These are phyloP conservation scores for Arbutus unedo DNA, from an alignment of 148 eudicot genomes.

Conservation along the genomic window DNA sequence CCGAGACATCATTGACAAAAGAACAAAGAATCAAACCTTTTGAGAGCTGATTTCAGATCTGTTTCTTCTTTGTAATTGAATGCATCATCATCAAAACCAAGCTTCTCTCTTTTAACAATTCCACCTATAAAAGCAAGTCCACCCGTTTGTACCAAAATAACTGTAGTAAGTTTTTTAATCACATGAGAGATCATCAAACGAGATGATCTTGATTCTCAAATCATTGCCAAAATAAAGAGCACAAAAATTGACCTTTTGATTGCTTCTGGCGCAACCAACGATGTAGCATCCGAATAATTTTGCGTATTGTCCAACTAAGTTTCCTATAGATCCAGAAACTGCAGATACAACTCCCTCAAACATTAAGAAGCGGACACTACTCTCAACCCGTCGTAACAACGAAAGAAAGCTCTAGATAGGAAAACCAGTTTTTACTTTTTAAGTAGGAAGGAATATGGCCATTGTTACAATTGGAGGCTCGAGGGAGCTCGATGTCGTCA, in stretches of 20 bases:
- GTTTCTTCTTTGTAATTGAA: conserved; percentile 62
- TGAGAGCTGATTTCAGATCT: conserved; percentile 45
- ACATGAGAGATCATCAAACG: not conserved
- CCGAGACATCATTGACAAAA: too few relatives aligned
- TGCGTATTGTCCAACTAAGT: conserved; percentile 61
- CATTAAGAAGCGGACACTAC: too few relatives aligned
- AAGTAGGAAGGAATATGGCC: too few relatives aligned
- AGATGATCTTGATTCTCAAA: not conserved
- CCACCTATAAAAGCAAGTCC: conserved; percentile 26
- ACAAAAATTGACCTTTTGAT: conserved; percentile 34
- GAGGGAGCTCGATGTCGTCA: too few relatives aligned
- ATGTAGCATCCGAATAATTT: conserved; percentile 61
- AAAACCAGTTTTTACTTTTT: too few relatives aligned
- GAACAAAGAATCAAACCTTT: conserved; percentile 28
- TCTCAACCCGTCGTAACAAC: too few relatives aligned
- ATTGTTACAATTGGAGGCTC: too few relatives aligned
- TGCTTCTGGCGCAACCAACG: conserved; percentile 60
- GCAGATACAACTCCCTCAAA: conserved; percentile 39
- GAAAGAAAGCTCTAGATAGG: too few relatives aligned
- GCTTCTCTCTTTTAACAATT: conserved; percentile 44
- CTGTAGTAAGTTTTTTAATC: too few relatives aligned
- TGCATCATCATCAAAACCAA: conserved; percentile 62
- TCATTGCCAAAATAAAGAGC: not conserved
- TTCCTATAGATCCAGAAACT: conserved; percentile 61
- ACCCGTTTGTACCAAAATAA: too few relatives aligned